phyloP scores from a whole-genome alignment of 345 rosid genomes.

The Corymbia maculata region DNA sequence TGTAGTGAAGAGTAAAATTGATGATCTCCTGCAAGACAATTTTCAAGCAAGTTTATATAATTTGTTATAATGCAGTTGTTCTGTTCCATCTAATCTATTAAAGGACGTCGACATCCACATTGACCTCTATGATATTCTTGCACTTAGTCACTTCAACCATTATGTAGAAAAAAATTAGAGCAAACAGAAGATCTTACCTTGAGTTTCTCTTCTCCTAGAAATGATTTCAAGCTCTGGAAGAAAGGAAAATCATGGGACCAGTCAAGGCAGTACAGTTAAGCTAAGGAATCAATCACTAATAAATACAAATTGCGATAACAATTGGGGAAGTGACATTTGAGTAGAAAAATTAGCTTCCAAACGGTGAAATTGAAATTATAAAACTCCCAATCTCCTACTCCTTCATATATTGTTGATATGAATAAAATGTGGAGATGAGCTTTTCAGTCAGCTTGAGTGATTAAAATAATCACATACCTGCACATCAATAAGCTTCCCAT shows the following conservation, averaged over 20 bases:
- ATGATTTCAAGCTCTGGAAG: conserved; percentile 74
- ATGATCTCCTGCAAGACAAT: conserved; percentile 68
- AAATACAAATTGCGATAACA: not conserved
- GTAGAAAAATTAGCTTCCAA: not conserved
- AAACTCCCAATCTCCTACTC: not conserved
- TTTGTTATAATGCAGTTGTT: not conserved
- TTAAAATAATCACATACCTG: conserved; percentile 38
- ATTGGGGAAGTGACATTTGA: not conserved
- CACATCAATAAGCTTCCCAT: conserved; percentile 70
- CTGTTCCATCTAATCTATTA: not conserved
- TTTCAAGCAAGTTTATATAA: not conserved
- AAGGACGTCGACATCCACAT: not conserved
- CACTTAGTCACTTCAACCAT: not conserved
- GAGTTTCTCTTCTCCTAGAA: conserved; percentile 80
- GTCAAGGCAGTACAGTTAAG: not conserved
- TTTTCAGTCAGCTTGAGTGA: not conserved
- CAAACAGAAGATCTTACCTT: conserved; percentile 34
- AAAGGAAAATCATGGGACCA: not conserved
- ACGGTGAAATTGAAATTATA: not conserved
- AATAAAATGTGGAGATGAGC: not conserved
- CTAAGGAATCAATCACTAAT: not conserved
- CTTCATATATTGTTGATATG: not conserved
- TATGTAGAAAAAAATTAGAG: not conserved
- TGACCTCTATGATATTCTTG: not conserved
- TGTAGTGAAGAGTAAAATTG: conserved; percentile 74